These are phyloP conservation scores for Trypanosoma lewisi DNA, from an alignment of 208 protist species.

Conservation along the genomic window DNA sequence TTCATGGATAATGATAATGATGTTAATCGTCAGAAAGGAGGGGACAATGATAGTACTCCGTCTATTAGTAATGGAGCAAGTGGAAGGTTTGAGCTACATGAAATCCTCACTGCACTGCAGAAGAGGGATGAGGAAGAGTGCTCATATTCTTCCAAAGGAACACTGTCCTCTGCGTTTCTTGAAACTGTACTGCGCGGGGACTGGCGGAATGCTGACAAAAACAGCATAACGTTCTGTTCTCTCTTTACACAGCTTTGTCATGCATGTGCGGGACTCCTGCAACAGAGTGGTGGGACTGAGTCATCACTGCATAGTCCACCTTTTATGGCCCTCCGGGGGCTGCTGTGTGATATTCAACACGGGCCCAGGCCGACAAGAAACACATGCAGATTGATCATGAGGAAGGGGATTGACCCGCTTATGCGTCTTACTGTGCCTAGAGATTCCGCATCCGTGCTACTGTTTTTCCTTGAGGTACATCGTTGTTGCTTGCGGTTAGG, in stretches of 20 bases:
- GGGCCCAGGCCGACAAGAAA: neutral
- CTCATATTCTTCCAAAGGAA: neutral
- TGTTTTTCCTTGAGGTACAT: neutral
- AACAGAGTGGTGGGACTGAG: neutral
- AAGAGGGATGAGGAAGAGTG: neutral
- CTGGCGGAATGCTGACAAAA: neutral
- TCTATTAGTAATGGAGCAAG: neutral
- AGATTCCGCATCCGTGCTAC: neutral
- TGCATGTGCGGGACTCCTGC: neutral
- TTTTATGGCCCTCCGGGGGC: neutral
- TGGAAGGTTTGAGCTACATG: neutral
- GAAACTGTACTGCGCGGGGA: neutral
- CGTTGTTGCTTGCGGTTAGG: neutral
- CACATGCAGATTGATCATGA: neutral
- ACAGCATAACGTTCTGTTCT: neutral
- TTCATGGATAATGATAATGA: too few species aligned
- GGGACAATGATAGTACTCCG: too few species aligned
- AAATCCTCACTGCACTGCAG: neutral
- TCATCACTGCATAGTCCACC: neutral
- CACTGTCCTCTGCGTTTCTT: neutral
- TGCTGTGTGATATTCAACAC: neutral
- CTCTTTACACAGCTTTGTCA: constrained; percentile 4
- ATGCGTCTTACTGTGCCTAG: neutral
- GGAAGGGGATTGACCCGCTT: neutral
- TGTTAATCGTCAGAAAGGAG: too few species aligned